These are phyloP conservation scores for Prunus salicina DNA, from an alignment of 306 rosid genomes.

Conservation along the genomic window DNA sequence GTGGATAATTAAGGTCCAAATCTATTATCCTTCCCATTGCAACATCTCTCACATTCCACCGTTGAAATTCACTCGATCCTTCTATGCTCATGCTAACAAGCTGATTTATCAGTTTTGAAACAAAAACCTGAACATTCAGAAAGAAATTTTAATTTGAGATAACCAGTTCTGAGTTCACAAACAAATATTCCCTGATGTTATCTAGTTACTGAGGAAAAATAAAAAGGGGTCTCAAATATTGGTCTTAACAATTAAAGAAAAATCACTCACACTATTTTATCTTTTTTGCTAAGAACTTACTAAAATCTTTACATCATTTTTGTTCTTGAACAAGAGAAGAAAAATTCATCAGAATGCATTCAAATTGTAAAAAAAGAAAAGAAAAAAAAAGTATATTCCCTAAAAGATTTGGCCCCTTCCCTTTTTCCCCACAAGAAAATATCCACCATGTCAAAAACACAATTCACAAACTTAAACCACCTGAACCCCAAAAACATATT, in stretches of 20 bases:
- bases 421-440: not conserved
- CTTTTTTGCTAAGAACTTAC: too few relatives aligned
- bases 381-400: not conserved
- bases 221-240: not conserved
- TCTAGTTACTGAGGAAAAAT: not conserved
- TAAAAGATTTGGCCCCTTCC: not conserved
- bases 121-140: not conserved
- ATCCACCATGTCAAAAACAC: not conserved
- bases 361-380: not conserved
- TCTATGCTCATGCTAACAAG: conserved; percentile 11
- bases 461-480: not conserved
- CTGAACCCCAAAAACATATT: not conserved
- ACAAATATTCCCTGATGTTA: not conserved
- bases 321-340: not conserved
- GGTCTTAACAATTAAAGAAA: not conserved
- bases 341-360: not conserved
- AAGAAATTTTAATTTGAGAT: not conserved
- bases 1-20: conserved; percentile 23
- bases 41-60: not conserved
- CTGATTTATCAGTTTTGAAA: not conserved
- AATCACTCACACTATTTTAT: not conserved
- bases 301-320: not conserved
- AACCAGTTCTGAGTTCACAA: not conserved
- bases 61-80: not conserved
- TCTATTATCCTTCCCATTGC: not conserved